Base-by-base conservation (phyloP, 257 asterid species). In the Solanum bukasovii region DNA sequence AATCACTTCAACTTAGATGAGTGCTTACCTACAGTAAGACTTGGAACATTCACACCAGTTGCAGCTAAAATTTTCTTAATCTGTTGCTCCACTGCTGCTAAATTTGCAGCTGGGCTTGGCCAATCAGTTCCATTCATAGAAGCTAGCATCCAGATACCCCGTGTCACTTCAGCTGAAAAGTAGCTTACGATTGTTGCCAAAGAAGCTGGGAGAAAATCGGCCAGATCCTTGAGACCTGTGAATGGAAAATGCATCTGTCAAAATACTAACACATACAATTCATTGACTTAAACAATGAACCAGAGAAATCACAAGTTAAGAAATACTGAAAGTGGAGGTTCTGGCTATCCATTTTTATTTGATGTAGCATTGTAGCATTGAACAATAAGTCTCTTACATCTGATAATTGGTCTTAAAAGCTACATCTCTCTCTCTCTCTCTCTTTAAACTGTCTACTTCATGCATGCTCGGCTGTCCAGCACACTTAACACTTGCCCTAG, bases 51-150 rank as follows among this genome's bases (percentile, higher is more conserved):
- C 90, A 97, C 98, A 87, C 99, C 99, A 72, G 99, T 97, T 87
- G 94, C 96, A 81, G 98, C 98, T 91, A 97, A 88, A 71, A 96
- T 93, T 88, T 96, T 94, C 90, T 94, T 93, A 72, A 96, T 96
- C 92, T 95, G 99, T 91, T 95, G 94, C 91, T 94, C 99, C 40
- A 97, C 96, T 90, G 88, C 87, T 83, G 98, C 90, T 82, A 97
- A 87, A 93, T 95, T 96, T 86, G 95, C 96, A 82, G 97, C 98
- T 78, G 99, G 98, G 92, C 97, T 96, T 6, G 99, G 99, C 99
- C 99, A 97, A 93, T 97, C 99, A 84, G 98, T 94, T 88, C 99
- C 99, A 81, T 97, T 97, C 99, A 96, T 97, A 88, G 85, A 94
- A 89, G 98, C 99, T 87, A 96, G 98, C 92, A 92, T 96, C 99